phyloP scores from a whole-genome alignment of 2,329 filamentous ascomycete genomes.

The Talaromyces amestolkiae region DNA sequence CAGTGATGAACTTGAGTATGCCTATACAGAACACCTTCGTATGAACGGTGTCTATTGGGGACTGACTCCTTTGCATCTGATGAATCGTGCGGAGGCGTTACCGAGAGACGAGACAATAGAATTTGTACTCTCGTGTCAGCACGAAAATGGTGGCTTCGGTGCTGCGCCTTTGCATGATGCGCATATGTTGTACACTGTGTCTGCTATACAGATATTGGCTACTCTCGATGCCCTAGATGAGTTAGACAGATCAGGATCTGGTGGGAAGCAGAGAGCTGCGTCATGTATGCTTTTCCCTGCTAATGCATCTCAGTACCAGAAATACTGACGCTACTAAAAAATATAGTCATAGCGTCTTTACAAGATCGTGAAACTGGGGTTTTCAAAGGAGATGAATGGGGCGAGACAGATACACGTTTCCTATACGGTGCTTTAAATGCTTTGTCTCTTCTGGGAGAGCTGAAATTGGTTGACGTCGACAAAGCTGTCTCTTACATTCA shows the following conservation, averaged over 20 bases:
- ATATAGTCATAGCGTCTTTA: constrained; percentile 70
- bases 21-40: constrained; percentile 93
- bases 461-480: constrained; percentile 72
- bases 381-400: constrained; percentile 94
- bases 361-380: constrained; percentile 80
- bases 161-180: constrained; percentile 92
- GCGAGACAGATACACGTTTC: constrained; percentile 92
- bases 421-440: constrained; percentile 88
- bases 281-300: constrained; percentile 61
- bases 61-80: constrained; percentile 79
- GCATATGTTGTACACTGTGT: constrained; percentile 94
- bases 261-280: constrained; percentile 69
- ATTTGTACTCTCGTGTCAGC: constrained; percentile 93
- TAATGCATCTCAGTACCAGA: neutral
- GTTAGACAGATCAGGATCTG: constrained; percentile 67
- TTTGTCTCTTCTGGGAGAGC: constrained; percentile 74
- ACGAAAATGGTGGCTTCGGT: constrained; percentile 85
- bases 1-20: constrained; percentile 95
- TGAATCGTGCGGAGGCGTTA: constrained; percentile 76
- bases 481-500: constrained; percentile 77
- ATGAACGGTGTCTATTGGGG: constrained; percentile 98
- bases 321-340: constrained; percentile 1
- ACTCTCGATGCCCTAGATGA: constrained; percentile 81
- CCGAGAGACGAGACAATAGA: constrained; percentile 77
- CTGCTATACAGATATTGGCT: constrained; percentile 88